These are phyloP conservation scores for Galerina sulciceps DNA, from an alignment of 768 basidiomycete genomes.

Conservation along the genomic window DNA sequence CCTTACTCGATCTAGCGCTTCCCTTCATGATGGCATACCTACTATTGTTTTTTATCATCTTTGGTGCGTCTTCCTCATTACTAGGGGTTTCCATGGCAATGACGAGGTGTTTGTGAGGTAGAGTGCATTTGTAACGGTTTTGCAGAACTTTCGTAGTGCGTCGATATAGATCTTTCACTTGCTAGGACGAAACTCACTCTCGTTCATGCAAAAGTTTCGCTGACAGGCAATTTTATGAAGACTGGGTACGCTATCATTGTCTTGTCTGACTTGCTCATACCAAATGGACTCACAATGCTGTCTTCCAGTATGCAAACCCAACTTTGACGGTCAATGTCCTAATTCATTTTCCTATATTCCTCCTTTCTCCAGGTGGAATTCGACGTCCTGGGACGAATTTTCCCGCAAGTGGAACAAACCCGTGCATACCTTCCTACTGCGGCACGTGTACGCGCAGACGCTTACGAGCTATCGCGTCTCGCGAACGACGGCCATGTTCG, in stretches of 20 bases:
- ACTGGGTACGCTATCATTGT: constrained; percentile 65
- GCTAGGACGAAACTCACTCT: constrained; percentile 1
- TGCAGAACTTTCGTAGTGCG: constrained; percentile 88
- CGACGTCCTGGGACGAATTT: constrained; percentile 96
- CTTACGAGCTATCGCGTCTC: constrained; percentile 80
- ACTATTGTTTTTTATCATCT: constrained; percentile 84
- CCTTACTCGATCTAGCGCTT: constrained; percentile 83
- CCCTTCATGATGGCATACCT: constrained; percentile 95
- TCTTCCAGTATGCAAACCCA: constrained; percentile 13
- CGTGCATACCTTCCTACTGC: constrained; percentile 89
- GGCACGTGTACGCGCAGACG: constrained; percentile 93
- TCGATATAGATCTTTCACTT: neutral
- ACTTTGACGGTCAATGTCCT: neutral
- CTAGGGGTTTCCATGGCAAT: neutral
- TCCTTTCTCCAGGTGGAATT: constrained; percentile 80
- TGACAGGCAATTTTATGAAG: constrained; percentile 97
- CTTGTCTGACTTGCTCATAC: neutral
- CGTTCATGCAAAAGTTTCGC: constrained; percentile 66
- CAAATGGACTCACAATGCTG: neutral
- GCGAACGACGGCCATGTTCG: constrained; percentile 80
- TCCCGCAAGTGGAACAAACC: constrained; percentile 99
- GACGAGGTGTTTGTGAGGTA: constrained; percentile 25
- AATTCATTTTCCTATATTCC: neutral
- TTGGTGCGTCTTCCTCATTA: constrained; percentile 51
- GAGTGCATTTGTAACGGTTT: constrained; percentile 98